Evolutionary conservation across 805 yeast genomes (phyloP), one percentile per base, ranked within the genome.

Genomic region (Ogataea pilisensis): DNA sequence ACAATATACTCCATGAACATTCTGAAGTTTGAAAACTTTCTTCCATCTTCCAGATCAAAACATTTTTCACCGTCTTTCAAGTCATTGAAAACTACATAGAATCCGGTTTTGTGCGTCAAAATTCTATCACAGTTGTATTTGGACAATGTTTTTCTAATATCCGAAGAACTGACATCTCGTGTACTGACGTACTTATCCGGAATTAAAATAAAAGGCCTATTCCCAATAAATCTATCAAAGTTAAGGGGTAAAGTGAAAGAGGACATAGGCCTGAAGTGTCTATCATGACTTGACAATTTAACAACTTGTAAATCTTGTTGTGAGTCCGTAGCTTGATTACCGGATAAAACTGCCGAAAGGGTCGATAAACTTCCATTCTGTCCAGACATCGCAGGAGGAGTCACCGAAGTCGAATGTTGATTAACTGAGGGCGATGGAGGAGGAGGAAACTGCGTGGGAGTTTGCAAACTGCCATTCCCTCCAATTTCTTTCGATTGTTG

Each of bases 61-160:
- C 87, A 83, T 25, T 68, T 60, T 45, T 74, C 73, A 24, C 86
- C 82, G 45, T 81, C 85, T 27, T 61, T 61, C 12, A 72, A 60
- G 14, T 73, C 69, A 50, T 79, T 78, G 61, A 88, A 88, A 1
- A 85, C 80, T 29, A 87, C 68, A 51, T 74, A 87, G 50, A 82
- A 82, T 0, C 96, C 96, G 1, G 72, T 58, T 34, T 59, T 60
- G 48, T 84, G 90, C 4, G 78, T 70, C 36, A 83, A 56, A 2
- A 87, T 76, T 40, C 85, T 68, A 0, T 79, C 74, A 80, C 88
- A 83, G 40, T 74, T 76, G 54, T 82, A 82, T 35, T 70, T 73
- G 31, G 71, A 71, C 25, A 87, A 64, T 24, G 70, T 68, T 21
- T 73, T 69, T 51, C 84, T 80, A 39, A 88, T 65, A 53, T 82